phyloP scores from a whole-genome alignment of 805 yeast genomes.

The Kazachstania viticola region DNA sequence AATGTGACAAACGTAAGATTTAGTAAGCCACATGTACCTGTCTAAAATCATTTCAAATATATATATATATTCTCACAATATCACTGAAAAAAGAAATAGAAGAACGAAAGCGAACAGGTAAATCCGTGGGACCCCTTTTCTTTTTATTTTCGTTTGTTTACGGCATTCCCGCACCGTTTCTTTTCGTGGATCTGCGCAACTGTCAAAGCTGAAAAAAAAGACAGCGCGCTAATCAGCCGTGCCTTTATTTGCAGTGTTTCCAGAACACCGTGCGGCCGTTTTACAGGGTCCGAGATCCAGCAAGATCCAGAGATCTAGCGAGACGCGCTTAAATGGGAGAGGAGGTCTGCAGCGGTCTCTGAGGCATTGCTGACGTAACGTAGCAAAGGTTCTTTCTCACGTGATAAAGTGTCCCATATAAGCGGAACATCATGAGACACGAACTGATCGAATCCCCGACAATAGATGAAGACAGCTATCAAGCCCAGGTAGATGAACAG shows the following conservation, averaged over 20 bases:
- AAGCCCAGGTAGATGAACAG: slow-evolving; percentile 11
- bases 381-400: background rate
- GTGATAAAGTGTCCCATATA: background rate
- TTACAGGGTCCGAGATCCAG: background rate
- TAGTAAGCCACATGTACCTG: background rate
- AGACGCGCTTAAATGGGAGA: background rate
- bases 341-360: background rate
- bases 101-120: too few relatives aligned
- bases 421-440: slow-evolving; percentile 15
- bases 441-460: slow-evolving; percentile 24
- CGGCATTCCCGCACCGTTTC: too few relatives aligned
- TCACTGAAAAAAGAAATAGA: too few relatives aligned
- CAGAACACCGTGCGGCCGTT: background rate
- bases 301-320: background rate
- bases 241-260: too few relatives aligned
- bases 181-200: too few relatives aligned
- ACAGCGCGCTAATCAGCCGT: too few relatives aligned
- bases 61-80: too few relatives aligned
- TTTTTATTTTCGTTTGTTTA: too few relatives aligned
- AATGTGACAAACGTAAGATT: background rate
- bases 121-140: too few relatives aligned
- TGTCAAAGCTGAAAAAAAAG: too few relatives aligned
- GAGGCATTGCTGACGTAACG: background rate
- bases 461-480: slow-evolving; percentile 19
- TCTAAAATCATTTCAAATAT: background rate